These are phyloP conservation scores for Psilocybe sp. DNA, from an alignment of 768 basidiomycete species.

Conservation along the genomic window DNA sequence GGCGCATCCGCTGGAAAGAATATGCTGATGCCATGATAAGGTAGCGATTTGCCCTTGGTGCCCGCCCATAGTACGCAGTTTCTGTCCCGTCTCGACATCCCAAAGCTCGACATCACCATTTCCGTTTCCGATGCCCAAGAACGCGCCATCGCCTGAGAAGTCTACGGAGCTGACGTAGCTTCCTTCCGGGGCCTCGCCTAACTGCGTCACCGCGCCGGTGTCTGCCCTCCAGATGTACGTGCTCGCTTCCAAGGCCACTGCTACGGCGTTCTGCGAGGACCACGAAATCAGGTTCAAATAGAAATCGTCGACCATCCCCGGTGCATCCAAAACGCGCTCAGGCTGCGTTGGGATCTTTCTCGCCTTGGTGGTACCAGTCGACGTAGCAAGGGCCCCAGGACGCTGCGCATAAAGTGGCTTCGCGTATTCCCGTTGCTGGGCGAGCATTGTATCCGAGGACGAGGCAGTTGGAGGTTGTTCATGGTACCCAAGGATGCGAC, in stretches of 20 bases:
- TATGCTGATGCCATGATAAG: slow-evolving; percentile 84
- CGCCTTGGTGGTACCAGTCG: slow-evolving; percentile 67
- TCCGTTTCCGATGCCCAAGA: slow-evolving; percentile 78
- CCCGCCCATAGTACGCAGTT: slow-evolving; percentile 87
- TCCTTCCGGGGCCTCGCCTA: slow-evolving; percentile 74
- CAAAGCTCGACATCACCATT: slow-evolving; percentile 91
- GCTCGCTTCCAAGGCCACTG: slow-evolving; percentile 81
- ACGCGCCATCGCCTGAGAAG: slow-evolving; percentile 78
- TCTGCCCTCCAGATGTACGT: slow-evolving; percentile 97
- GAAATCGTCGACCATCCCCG: slow-evolving; percentile 92
- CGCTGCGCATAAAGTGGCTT: slow-evolving; percentile 71
- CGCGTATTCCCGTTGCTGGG: slow-evolving; percentile 75
- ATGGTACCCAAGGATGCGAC: slow-evolving; percentile 85
- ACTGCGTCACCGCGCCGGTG: slow-evolving; percentile 75
- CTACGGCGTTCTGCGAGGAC: slow-evolving; percentile 83
- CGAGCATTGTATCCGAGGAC: slow-evolving; percentile 71
- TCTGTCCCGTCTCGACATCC: slow-evolving; percentile 79
- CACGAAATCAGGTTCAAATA: slow-evolving; percentile 94
- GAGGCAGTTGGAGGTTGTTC: slow-evolving; percentile 77
- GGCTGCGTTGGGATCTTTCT: slow-evolving; percentile 85
- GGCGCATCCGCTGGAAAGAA: slow-evolving; percentile 84
- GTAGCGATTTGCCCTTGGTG: slow-evolving; percentile 83
- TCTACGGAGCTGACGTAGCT: slow-evolving; percentile 75
- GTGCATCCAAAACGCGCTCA: slow-evolving; percentile 93
- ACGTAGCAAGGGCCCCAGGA: slow-evolving; percentile 58